Conservation (phyloP, 2,329 filamentous ascomycete species). For the Fusarium brevicatenulatum region DNA sequence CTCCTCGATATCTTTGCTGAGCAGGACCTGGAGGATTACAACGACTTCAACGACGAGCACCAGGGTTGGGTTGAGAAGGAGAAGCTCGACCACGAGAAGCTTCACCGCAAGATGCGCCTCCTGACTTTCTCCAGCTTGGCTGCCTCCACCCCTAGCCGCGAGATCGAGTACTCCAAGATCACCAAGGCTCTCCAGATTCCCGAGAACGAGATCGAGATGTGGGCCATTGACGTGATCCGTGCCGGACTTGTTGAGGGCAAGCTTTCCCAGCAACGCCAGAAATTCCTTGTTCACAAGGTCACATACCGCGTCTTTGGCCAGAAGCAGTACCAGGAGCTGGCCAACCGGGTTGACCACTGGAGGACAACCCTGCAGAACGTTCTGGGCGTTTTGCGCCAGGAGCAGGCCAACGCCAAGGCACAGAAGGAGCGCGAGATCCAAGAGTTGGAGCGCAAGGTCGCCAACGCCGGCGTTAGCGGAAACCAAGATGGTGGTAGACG, state of each 20-base stretch:
- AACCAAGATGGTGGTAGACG: constrained; percentile 48
- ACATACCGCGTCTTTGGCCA: constrained; percentile 97
- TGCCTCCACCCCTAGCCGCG: constrained; percentile 82
- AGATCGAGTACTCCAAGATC: constrained; percentile 89
- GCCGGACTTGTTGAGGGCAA: constrained; percentile 96
- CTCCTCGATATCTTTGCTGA: constrained; percentile 95
- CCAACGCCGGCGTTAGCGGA: constrained; percentile 53
- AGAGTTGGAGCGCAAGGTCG: constrained; percentile 75
- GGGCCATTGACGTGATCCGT: constrained; percentile 98
- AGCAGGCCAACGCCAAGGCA: constrained; percentile 81
- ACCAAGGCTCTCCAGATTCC: constrained; percentile 86
- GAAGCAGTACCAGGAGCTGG: constrained; percentile 97
- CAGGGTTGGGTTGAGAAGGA: constrained; percentile 84
- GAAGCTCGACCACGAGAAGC: constrained; percentile 74
- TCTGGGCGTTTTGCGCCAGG: constrained; percentile 78
- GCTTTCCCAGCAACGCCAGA: constrained; percentile 89
- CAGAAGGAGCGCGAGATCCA: constrained; percentile 81
- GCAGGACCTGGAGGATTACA: constrained; percentile 93
- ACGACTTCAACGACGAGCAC: constrained; percentile 94
- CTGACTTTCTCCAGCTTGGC: constrained; percentile 92
- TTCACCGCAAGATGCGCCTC: constrained; percentile 96
- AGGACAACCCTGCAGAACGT: constrained; percentile 83
- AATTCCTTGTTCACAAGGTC: constrained; percentile 94
- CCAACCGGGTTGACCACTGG: constrained; percentile 91
- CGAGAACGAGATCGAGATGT: constrained; percentile 89